Evolutionary conservation across 768 basidiomycete genomes (phyloP).

Genomic region (Lactarius deliciosus): DNA sequence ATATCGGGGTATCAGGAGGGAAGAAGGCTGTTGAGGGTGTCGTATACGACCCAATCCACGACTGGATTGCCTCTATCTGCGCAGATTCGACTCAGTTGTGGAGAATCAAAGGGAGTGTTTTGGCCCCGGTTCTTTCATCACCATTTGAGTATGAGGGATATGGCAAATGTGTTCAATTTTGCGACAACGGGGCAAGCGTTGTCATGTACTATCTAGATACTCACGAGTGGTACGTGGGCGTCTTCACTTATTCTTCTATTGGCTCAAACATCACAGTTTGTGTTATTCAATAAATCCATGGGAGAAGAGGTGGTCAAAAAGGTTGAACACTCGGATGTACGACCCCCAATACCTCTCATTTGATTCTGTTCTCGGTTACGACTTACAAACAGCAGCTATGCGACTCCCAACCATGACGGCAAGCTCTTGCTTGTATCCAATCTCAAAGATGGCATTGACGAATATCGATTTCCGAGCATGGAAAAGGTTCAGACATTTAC

Average conservation of each 20-base stretch:
- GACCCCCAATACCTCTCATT: neutral
- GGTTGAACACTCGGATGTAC: slow-evolving; percentile 11
- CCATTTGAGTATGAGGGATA: neutral
- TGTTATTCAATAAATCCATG: slow-evolving; percentile 12
- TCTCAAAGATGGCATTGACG: slow-evolving; percentile 2
- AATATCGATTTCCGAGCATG: slow-evolving; percentile 10
- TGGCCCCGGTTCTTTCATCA: slow-evolving; percentile 1
- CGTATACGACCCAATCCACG: neutral
- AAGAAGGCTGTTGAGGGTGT: too few relatives aligned
- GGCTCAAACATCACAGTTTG: neutral
- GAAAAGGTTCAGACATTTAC: neutral
- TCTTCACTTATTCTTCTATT: neutral
- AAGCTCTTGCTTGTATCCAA: slow-evolving; percentile 7
- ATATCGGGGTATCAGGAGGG: too few relatives aligned
- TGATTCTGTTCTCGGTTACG: neutral
- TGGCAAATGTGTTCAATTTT: slow-evolving; percentile 5
- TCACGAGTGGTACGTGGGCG: too few relatives aligned
- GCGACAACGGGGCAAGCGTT: slow-evolving; percentile 8
- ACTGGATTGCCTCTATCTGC: neutral
- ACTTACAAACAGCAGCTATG: neutral
- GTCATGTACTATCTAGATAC: neutral
- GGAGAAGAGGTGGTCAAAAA: slow-evolving; percentile 13
- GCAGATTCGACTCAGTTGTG: neutral
- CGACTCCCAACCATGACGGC: neutral
- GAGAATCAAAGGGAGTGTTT: neutral